These are phyloP conservation scores for Pugionium cornutum DNA, from an alignment of 345 rosid genomes.

Conservation along the genomic window DNA sequence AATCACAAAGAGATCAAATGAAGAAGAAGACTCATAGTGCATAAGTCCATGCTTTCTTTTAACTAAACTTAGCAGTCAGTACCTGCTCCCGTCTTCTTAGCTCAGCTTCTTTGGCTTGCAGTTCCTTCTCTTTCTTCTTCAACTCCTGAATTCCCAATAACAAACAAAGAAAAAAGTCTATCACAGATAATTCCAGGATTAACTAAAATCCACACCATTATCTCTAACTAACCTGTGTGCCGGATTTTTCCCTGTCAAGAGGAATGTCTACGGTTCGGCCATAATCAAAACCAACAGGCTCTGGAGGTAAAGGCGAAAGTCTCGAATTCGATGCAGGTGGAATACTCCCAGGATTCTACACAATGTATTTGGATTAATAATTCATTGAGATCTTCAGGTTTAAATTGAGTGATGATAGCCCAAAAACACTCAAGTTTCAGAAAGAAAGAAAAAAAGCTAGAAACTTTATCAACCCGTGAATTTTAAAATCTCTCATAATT, in stretches of 20 bases:
- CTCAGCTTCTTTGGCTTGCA: no score
- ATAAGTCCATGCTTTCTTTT: background rate
- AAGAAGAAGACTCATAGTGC: background rate
- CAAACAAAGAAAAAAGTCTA: conserved; percentile 14
- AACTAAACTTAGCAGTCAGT: conserved; percentile 18
- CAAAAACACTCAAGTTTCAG: background rate
- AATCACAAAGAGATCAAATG: background rate
- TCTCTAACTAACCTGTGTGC: conserved; percentile 42
- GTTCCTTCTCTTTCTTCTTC: conserved; percentile 68
- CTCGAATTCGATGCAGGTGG: conserved; percentile 76
- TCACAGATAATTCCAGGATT: conserved; percentile 10
- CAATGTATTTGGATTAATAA: background rate
- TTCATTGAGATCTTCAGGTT: background rate
- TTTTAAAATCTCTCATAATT: background rate
- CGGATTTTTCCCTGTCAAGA: conserved; percentile 57
- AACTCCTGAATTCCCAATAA: conserved; percentile 53
- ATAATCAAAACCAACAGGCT: conserved; percentile 73
- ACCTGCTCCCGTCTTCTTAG: no score
- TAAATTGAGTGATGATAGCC: background rate
- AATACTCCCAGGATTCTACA: conserved; percentile 57
- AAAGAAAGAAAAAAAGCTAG: background rate
- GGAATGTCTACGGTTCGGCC: conserved; percentile 89
- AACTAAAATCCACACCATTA: background rate
- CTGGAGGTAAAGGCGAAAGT: conserved; percentile 97
- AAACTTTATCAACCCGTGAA: conserved; percentile 13